These are phyloP conservation scores for Elsinoe necatrix DNA, from an alignment of 2,329 filamentous ascomycete genomes.

Conservation along the genomic window DNA sequence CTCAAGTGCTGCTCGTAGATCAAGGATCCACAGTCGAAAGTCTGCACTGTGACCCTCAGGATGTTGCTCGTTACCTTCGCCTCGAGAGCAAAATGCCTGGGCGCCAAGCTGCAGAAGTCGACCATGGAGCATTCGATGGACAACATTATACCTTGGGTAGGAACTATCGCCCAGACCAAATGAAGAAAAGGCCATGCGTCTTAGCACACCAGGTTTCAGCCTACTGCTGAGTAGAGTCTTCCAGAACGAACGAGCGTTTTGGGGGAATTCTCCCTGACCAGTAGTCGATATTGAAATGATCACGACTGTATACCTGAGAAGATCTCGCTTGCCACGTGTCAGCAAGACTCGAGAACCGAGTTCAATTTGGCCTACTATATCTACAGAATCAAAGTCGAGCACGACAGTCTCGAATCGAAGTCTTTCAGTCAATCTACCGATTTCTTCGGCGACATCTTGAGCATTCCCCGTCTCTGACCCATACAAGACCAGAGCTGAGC, in stretches of 20 bases:
- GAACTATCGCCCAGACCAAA: slow-evolving; percentile 94
- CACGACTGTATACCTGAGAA: slow-evolving; percentile 47
- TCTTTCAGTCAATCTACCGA: slow-evolving; percentile 65
- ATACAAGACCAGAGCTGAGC: slow-evolving; percentile 64
- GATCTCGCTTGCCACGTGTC: slow-evolving; percentile 30
- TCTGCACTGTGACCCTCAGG: slow-evolving; percentile 63
- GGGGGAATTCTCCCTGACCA: slow-evolving; percentile 86
- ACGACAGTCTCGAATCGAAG: slow-evolving; percentile 70
- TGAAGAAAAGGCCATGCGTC: slow-evolving; percentile 63
- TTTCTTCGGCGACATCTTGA: slow-evolving; percentile 80
- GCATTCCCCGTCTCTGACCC: slow-evolving; percentile 93
- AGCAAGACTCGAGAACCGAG: neutral
- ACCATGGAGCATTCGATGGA: slow-evolving; percentile 77
- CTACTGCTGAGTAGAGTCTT: slow-evolving; percentile 71
- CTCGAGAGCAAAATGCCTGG: slow-evolving; percentile 62
- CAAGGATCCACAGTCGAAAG: slow-evolving; percentile 35
- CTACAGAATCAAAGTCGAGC: slow-evolving; percentile 66
- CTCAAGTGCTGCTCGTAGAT: slow-evolving; percentile 58
- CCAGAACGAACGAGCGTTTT: slow-evolving; percentile 78
- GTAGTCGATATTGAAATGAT: slow-evolving; percentile 86
- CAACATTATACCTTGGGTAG: slow-evolving; percentile 91
- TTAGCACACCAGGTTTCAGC: slow-evolving; percentile 61
- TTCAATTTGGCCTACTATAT: slow-evolving; percentile 51
- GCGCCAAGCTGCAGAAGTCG: slow-evolving; percentile 78
- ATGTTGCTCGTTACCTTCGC: slow-evolving; percentile 90